Conservation (phyloP, 441 rosid species). For the Arabidopsis hybrid region DNA sequence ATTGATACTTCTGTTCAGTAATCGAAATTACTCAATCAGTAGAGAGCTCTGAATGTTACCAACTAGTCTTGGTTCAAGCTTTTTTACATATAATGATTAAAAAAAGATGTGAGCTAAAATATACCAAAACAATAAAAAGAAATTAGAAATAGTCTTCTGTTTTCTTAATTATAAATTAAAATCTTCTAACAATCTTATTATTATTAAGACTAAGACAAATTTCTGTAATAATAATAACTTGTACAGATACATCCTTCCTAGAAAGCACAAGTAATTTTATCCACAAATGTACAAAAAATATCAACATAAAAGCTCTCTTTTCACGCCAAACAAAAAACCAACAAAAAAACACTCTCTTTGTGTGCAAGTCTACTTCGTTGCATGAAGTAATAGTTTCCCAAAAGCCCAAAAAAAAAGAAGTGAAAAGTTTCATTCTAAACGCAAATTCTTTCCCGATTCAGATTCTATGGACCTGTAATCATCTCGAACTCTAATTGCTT, state of each 20-base stretch:
- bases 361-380: conserved; percentile 19
- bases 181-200: neutral
- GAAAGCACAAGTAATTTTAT: conserved; percentile 14
- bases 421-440: conserved; percentile 31
- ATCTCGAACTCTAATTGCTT: conserved; percentile 76
- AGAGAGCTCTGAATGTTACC: too few relatives aligned
- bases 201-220: neutral
- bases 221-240: neutral
- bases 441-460: conserved; percentile 33
- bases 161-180: neutral
- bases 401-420: neutral
- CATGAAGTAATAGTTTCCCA: conserved; percentile 3
- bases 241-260: conserved; percentile 6
- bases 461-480: conserved; percentile 51
- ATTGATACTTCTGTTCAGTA: neutral
- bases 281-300: conserved; percentile 32
- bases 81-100: neutral
- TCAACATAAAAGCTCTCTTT: conserved; percentile 13
- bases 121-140: neutral
- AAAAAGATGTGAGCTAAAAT: neutral
- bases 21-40: neutral
- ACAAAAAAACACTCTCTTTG: neutral
- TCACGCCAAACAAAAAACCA: neutral
- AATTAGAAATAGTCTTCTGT: neutral
- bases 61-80: neutral